These are phyloP conservation scores for Combretum micranthum DNA, from an alignment of 345 rosid genomes.

Conservation along the genomic window DNA sequence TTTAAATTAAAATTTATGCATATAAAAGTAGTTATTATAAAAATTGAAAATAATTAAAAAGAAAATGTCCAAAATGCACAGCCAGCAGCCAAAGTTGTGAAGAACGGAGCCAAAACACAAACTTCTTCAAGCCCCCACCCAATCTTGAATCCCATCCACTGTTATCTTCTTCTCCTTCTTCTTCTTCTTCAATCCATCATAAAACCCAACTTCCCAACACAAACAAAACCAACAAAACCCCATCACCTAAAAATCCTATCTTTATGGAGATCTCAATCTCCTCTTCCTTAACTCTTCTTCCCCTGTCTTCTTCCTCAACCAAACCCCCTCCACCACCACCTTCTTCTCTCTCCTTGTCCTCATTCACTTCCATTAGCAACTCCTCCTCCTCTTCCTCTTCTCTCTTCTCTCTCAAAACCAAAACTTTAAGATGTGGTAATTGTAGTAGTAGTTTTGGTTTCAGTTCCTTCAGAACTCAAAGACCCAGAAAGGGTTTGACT, in stretches of 20 bases:
- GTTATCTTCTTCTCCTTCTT: not conserved
- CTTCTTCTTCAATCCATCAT: not conserved
- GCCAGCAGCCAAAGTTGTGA: not conserved
- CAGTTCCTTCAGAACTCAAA: slow-evolving; percentile 25
- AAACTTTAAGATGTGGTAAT: slow-evolving; percentile 13
- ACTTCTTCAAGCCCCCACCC: slow-evolving; percentile 5
- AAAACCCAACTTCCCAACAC: too few species aligned
- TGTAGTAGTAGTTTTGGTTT: slow-evolving; percentile 22
- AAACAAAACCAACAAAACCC: not conserved
- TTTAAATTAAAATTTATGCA: too few species aligned
- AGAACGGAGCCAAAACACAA: not conserved
- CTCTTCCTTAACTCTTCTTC: slow-evolving; percentile 39
- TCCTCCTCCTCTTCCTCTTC: too few species aligned
- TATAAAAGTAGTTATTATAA: too few species aligned
- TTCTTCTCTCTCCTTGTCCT: slow-evolving; percentile 46
- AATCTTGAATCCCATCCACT: slow-evolving; percentile 2
- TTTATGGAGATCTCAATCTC: slow-evolving; percentile 51
- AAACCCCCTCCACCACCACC: slow-evolving; percentile 23
- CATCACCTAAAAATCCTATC: not conserved
- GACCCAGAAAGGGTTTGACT: slow-evolving; percentile 38
- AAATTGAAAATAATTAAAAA: too few species aligned
- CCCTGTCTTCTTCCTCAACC: slow-evolving; percentile 10
- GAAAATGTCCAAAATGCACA: not conserved
- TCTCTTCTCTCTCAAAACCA: slow-evolving; percentile 12
- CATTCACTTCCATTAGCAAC: slow-evolving; percentile 26